Conservation (phyloP, 495 filamentous ascomycete genomes). For the Lophium mytilinum region DNA sequence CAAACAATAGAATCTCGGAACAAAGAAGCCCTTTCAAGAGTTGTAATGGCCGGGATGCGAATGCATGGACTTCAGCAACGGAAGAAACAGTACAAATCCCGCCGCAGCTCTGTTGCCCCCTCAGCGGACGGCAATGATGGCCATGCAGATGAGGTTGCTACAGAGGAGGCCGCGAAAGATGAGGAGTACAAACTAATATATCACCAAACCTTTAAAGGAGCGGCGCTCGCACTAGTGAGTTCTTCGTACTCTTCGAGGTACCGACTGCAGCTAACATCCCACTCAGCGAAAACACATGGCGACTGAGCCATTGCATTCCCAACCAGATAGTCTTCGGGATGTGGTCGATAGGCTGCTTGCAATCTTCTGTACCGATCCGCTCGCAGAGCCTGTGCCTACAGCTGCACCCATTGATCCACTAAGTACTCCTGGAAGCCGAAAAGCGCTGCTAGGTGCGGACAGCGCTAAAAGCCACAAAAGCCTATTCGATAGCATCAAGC, state of each 20-base stretch:
- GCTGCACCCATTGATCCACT: not conserved
- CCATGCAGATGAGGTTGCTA: slow-evolving; percentile 1
- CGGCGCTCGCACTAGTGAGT: slow-evolving; percentile 46
- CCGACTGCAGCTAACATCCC: not conserved
- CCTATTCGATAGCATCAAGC: not conserved
- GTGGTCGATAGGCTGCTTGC: slow-evolving; percentile 37
- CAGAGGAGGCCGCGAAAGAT: slow-evolving; percentile 33
- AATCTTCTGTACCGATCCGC: slow-evolving; percentile 38
- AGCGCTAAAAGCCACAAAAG: not conserved
- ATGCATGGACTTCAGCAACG: slow-evolving; percentile 51
- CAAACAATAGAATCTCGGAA: slow-evolving; percentile 36
- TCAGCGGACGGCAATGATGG: slow-evolving; percentile 1
- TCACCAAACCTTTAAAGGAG: slow-evolving; percentile 55
- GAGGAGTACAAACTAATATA: slow-evolving; percentile 61
- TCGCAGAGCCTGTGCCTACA: slow-evolving; percentile 1
- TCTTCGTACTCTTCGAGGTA: not conserved
- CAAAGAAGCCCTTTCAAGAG: slow-evolving; percentile 38
- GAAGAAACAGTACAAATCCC: slow-evolving; percentile 23
- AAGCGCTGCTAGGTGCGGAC: not conserved
- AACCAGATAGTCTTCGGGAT: slow-evolving; percentile 31
- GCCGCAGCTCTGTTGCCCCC: slow-evolving; percentile 9
- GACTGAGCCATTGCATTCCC: slow-evolving; percentile 23
- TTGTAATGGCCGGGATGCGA: slow-evolving; percentile 55
- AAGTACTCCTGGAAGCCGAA: slow-evolving; percentile 2
- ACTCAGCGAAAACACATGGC: slow-evolving; percentile 37